Evolutionary conservation across 176 grass and related monocot species (phyloP), one percentile per base, ranked within the genome.

Genomic region (Phyllostachys edulis): DNA sequence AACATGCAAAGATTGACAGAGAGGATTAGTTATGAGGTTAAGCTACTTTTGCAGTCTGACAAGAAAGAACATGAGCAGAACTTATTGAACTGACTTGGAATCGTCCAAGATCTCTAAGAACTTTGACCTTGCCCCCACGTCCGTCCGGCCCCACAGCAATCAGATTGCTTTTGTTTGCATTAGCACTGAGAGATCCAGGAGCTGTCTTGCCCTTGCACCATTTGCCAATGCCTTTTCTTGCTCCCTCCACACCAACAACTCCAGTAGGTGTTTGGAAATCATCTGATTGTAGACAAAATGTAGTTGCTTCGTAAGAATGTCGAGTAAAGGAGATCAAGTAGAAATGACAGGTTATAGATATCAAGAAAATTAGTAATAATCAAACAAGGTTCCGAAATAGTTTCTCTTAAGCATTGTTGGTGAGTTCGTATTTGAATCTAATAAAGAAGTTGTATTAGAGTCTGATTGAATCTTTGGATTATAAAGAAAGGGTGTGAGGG

Each of bases 41-140:
- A 77, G 32, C 41, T 67, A 14, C 0, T 69, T 69, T 60, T 87
- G 21, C 49, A 57, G 12, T 78, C 34, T 62, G 5, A 44, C 23
- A 75, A 77, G n/a, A 8, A 66, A 68, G 32, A 75, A 81, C 60
- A 68, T 17, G 47, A 44, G 54, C 46, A 56, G 29, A 36, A 18
- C 44, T 49, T 70, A 23, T 32, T 67, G 26, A 71, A 87, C 85
- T 80, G 6, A 93, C 95, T 52, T 90, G 71, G 26, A 88, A 87
- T 87, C 69, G 27, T 66, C 85, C 78, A 65, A 70, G 82, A 57
- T 72, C 65, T 90, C 89, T 87, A n/a, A 98, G 85, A 44, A 98
- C 73, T 91, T 98, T 98, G 80, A 95, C 89, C 55, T 85, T 95
- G 8, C 93, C 93, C 42, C 96, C 96, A 32, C 96, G 92, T 2